Percentiles rank a stretch among this genome's conserved stretches.
Conservation (phyloP, 306 rosid species). For the Ormosia emarginata region DNA sequence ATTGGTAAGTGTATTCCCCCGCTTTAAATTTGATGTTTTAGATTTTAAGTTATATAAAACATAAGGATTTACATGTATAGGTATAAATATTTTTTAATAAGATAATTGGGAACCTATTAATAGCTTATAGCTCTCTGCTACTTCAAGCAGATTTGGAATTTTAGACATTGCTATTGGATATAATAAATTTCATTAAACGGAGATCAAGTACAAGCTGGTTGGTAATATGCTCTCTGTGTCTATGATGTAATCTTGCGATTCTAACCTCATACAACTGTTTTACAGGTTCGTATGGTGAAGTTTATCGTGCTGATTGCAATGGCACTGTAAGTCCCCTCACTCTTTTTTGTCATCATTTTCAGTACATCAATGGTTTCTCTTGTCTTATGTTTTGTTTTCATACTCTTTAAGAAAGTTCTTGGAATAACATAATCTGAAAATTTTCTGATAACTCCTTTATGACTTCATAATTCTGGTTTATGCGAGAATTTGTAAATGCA, state of each 20-base stretch:
- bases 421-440: neutral
- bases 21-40: neutral
- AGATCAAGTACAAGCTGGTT: neutral
- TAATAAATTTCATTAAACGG: neutral
- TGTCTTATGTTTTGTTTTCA: neutral
- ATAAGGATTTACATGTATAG: neutral
- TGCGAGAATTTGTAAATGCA: neutral
- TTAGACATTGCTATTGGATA: slow-evolving; percentile 8
- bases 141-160: neutral
- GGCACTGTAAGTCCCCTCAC: slow-evolving; percentile 82
- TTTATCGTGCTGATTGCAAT: slow-evolving; percentile 83
- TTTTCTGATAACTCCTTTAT: neutral
- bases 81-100: neutral
- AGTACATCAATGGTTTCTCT: slow-evolving; percentile 4
- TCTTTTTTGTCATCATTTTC: neutral
- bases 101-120: neutral
- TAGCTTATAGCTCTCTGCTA: neutral
- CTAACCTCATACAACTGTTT: slow-evolving; percentile 13
- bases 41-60: neutral
- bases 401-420: neutral
- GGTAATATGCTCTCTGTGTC: neutral
- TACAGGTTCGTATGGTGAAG: slow-evolving; percentile 82
- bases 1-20: slow-evolving; percentile 68
- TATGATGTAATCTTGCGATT: slow-evolving; percentile 13
- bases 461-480: slow-evolving; percentile 14